phyloP scores from a whole-genome alignment of 305 asterid species.

The Fraxinus angustifolia region DNA sequence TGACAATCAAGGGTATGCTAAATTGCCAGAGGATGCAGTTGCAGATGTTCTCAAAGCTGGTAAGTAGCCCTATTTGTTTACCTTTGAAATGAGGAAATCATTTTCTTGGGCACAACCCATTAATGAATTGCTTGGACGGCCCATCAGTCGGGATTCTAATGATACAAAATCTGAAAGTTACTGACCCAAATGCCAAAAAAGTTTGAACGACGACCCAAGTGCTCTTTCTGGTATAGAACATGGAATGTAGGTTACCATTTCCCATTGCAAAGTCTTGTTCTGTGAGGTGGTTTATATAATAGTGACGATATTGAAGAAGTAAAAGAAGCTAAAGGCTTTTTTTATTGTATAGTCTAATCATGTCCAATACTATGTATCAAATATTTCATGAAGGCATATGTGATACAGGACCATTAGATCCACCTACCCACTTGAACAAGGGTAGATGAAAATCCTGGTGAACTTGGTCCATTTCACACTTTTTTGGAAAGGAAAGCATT shows the following conservation, averaged over 20 bases:
- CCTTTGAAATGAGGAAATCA: neutral
- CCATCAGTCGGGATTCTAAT: neutral
- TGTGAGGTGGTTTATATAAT: neutral
- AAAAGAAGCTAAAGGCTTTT: neutral
- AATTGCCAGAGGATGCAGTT: constrained; percentile 76
- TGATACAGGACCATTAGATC: neutral
- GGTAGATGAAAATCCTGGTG: neutral
- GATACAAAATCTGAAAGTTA: neutral
- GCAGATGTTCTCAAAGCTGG: constrained; percentile 74
- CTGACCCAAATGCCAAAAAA: neutral
- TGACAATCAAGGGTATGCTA: constrained; percentile 52
- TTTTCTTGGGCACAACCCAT: neutral
- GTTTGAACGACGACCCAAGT: neutral
- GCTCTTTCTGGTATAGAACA: neutral
- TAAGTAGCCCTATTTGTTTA: constrained; percentile 11
- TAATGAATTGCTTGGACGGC: neutral
- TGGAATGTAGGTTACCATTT: neutral
- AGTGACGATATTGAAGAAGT: neutral
- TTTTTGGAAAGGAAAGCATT: neutral
- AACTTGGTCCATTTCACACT: neutral
- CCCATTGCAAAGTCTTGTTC: neutral
- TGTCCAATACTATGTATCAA: neutral
- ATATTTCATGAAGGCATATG: neutral
- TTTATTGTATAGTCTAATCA: neutral
- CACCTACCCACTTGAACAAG: neutral